Base-by-base conservation (phyloP, 2,329 filamentous ascomycete genomes). In the Eurotiales sp. region DNA sequence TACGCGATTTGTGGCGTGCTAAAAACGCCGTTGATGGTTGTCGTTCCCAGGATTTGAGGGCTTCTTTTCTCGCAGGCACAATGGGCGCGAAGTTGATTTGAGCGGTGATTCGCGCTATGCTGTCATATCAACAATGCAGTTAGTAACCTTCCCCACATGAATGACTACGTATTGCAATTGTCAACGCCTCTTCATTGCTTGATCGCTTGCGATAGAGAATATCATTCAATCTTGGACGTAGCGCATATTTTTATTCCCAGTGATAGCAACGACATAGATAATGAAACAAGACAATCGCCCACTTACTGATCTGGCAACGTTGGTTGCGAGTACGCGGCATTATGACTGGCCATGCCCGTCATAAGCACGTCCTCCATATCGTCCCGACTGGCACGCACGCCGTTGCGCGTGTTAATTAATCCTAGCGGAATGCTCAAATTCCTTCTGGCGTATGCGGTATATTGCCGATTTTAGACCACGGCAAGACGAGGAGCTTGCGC, bases 1-100 rank as follows among this genome's bases (percentile, higher is more conserved):
- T 76, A 44, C 70, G 70, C 34, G 71, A 63, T 36, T 70, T 71
- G 36, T 68, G 63, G 10, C 70, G 69, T 12, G 66, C 58, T 32
- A 64, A 55, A 44, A 71, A 69, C 3, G 72, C 66, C 5, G 69
- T 72, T 3, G 72, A 67, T 15, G 72, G 72, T 50, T 70, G 70
- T 52, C 73, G 72, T 50, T 75, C 72, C 73, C 73, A 75, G 52
- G 70, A 57, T 51, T 69, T 71, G 25, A 71, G 70, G 30, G 62
- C 53, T 27, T 61, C 59, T 41, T 59, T 64, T n/a, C 61, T 52
- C 27, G 61, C 59, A 30, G 40, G 39, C 43, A 69, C 68, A 47
- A 66, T 60, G 8, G 73, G 73, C n/a, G 72, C 74, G 50, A 75
- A 75, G 17, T 63, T 61, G 55, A 69, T 70, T 21, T 60, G 58